phyloP scores from a whole-genome alignment of 2,329 filamentous ascomycete genomes.

The Calonectria henricotiae region DNA sequence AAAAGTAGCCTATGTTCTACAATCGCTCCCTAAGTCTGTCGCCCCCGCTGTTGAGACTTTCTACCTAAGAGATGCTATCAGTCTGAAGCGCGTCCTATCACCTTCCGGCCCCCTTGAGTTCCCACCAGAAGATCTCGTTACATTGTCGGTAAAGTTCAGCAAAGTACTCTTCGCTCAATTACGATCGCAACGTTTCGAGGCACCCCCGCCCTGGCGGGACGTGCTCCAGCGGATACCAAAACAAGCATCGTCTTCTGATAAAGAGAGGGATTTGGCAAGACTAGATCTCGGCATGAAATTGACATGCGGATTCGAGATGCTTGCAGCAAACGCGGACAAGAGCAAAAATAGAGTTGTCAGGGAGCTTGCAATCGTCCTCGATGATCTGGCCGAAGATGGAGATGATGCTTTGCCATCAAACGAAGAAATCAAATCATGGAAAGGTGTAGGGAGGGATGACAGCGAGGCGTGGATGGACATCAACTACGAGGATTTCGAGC shows the following conservation, averaged over 20 bases:
- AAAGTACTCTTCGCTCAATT: constrained; percentile 93
- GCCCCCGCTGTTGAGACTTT: constrained; percentile 91
- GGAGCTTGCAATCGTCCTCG: constrained; percentile 83
- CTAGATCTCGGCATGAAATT: constrained; percentile 90
- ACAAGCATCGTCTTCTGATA: constrained; percentile 36
- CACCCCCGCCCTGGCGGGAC: constrained; percentile 70
- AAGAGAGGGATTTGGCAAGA: constrained; percentile 51
- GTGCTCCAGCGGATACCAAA: constrained; percentile 47
- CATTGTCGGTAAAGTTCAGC: constrained; percentile 85
- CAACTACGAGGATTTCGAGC: constrained; percentile 89
- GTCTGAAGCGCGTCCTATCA: constrained; percentile 78
- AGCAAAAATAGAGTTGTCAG: constrained; percentile 79
- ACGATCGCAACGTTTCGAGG: constrained; percentile 85
- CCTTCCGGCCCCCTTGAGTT: constrained; percentile 74
- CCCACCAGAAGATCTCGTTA: constrained; percentile 84
- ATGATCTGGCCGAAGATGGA: constrained; percentile 83
- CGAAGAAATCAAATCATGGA: constrained; percentile 82
- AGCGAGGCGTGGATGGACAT: constrained; percentile 95
- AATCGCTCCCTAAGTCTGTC: constrained; percentile 82
- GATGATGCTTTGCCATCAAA: constrained; percentile 78
- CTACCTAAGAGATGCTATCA: constrained; percentile 88
- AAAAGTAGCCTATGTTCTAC: constrained; percentile 85
- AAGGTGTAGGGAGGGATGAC: constrained; percentile 75
- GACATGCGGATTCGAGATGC: constrained; percentile 91
- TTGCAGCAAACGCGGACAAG: constrained; percentile 78